Conservation (phyloP, 768 basidiomycete species). For the Tylopilus sp. region DNA sequence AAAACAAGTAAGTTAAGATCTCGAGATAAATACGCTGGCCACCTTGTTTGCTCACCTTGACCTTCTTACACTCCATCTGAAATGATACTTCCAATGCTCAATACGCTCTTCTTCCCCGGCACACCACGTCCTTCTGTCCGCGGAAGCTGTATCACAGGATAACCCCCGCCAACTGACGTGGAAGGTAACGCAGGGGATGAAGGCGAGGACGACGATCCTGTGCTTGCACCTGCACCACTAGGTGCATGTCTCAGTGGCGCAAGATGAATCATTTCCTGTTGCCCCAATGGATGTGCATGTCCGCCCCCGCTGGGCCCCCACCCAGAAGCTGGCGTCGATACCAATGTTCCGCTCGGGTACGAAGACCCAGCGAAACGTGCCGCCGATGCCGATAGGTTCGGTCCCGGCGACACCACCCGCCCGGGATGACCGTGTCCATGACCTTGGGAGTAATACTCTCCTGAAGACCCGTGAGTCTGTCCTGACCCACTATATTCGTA, state of each 20-base stretch:
- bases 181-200: conserved; percentile 28
- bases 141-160: conserved; percentile 30
- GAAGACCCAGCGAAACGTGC: conserved; percentile 15
- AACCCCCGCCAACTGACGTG: conserved; percentile 13
- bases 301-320: conserved; percentile 18
- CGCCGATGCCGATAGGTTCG: conserved; percentile 12
- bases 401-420: conserved; percentile 18
- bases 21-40: background rate
- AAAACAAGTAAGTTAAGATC: background rate
- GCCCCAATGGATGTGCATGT: conserved; percentile 20
- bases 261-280: conserved; percentile 34
- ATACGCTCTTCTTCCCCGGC: conserved; percentile 55
- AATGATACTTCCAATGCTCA: conserved; percentile 72
- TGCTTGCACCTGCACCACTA: conserved; percentile 7
- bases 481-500: conserved; percentile 23
- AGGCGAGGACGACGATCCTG: conserved; percentile 24
- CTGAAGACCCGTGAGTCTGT: conserved; percentile 19
- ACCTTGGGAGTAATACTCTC: conserved; percentile 23
- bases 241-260: conserved; percentile 30
- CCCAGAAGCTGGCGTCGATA: conserved; percentile 4
- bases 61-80: conserved; percentile 38
- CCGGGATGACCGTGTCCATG: conserved; percentile 15
- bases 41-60: background rate
- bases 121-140: conserved; percentile 25
- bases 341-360: conserved; percentile 3